Conservation (phyloP, 1,284 basidiomycete genomes). For the Kalmanozyma brasiliensis region DNA sequence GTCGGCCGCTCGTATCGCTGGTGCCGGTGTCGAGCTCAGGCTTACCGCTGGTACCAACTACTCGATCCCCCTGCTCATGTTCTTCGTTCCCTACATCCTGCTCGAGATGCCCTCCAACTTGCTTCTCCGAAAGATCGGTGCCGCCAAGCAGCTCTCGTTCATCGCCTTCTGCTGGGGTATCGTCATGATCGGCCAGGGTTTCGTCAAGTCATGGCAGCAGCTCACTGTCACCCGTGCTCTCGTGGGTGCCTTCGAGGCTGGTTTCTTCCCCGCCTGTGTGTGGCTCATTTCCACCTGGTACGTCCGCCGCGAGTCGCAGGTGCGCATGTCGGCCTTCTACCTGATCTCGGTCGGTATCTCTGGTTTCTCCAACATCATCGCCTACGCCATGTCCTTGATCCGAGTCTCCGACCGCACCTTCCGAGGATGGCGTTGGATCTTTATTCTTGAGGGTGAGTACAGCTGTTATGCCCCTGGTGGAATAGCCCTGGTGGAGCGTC, state of each 20-base stretch:
- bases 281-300: slow-evolving; percentile 71
- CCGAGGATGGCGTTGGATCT: slow-evolving; percentile 66
- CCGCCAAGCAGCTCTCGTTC: slow-evolving; percentile 65
- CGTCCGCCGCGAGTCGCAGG: slow-evolving; percentile 69
- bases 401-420: slow-evolving; percentile 25
- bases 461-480: no score
- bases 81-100: slow-evolving; percentile 68
- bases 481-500: no score
- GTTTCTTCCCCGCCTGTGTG: slow-evolving; percentile 65
- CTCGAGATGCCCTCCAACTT: slow-evolving; percentile 59
- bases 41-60: slow-evolving; percentile 60
- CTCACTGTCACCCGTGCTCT: slow-evolving; percentile 69
- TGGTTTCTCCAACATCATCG: slow-evolving; percentile 70
- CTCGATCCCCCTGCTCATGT: slow-evolving; percentile 67
- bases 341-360: slow-evolving; percentile 65
- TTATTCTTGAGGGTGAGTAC: slow-evolving; percentile 55
- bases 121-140: slow-evolving; percentile 67
- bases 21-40: slow-evolving; percentile 52
- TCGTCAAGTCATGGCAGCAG: slow-evolving; percentile 49
- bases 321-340: slow-evolving; percentile 69
- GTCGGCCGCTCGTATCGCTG: slow-evolving; percentile 56
- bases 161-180: slow-evolving; percentile 68
- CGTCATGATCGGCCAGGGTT: slow-evolving; percentile 67
- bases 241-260: slow-evolving; percentile 66
- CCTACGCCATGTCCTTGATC: slow-evolving; percentile 57